These are phyloP conservation scores for Eucalyptus polybractea DNA, from an alignment of 345 rosid genomes.

Conservation along the genomic window DNA sequence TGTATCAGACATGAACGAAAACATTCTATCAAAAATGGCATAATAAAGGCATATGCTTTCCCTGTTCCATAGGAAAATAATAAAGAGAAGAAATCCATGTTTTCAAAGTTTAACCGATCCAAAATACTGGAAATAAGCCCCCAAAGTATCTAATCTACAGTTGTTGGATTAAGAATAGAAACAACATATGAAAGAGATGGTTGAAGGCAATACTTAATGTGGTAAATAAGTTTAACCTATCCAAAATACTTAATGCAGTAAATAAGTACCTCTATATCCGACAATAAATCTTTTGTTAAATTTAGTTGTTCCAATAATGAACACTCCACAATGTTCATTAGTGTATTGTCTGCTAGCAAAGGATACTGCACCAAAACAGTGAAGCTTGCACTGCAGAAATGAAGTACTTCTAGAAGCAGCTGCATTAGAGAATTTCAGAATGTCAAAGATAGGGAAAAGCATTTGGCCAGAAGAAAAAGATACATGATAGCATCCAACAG, in stretches of 20 bases:
- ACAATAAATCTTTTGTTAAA: conserved; percentile 35
- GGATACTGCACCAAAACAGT: conserved; percentile 34
- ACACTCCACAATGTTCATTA: conserved; percentile 27
- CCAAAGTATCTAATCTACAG: not conserved
- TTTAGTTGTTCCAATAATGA: conserved; percentile 50
- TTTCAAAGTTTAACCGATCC: not conserved
- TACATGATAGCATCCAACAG: not conserved
- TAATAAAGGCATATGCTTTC: not conserved
- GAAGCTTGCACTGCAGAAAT: conserved; percentile 41
- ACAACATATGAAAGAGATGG: not conserved
- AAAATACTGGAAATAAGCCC: not conserved
- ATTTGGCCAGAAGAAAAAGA: not conserved
- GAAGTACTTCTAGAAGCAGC: conserved; percentile 61
- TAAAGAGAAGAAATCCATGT: not conserved
- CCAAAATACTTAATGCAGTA: not conserved
- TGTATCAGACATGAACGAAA: conserved; percentile 6
- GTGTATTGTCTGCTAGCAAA: conserved; percentile 12
- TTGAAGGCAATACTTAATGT: not conserved
- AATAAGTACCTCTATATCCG: conserved; percentile 53
- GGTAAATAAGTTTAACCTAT: no score
- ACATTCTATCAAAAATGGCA: not conserved
- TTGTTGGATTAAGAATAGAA: not conserved
- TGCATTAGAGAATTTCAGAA: conserved; percentile 20
- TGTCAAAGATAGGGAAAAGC: not conserved
- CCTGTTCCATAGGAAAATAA: not conserved